phyloP scores from a whole-genome alignment of 1,284 basidiomycete species.

The Fomitopsis pinicola region DNA sequence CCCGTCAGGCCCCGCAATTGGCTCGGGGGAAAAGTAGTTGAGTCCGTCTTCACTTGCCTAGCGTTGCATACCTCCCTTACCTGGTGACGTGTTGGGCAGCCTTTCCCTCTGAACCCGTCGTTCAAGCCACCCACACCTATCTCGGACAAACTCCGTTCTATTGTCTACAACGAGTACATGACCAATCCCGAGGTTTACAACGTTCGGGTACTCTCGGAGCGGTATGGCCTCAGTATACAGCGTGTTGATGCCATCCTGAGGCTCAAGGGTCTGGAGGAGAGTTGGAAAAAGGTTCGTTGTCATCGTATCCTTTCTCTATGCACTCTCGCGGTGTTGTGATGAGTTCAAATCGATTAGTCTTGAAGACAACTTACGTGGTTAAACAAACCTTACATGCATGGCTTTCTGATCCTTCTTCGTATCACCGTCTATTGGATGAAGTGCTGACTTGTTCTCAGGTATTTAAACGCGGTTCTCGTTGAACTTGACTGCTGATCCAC shows the following conservation, averaged over 20 bases:
- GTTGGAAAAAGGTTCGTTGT: slow-evolving; percentile 64
- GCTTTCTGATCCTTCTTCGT: slow-evolving; percentile 37
- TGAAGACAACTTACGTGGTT: slow-evolving; percentile 71
- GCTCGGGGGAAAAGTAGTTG: slow-evolving; percentile 54
- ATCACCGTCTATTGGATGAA: neutral
- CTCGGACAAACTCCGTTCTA: slow-evolving; percentile 52
- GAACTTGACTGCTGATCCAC: neutral
- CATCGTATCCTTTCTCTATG: slow-evolving; percentile 6
- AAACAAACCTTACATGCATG: slow-evolving; percentile 39
- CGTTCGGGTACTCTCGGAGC: slow-evolving; percentile 55
- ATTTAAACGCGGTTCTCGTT: slow-evolving; percentile 7
- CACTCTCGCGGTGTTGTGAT: slow-evolving; percentile 38
- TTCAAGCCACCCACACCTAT: slow-evolving; percentile 77
- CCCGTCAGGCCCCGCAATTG: slow-evolving; percentile 47
- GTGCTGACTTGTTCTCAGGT: slow-evolving; percentile 13
- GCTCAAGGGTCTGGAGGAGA: slow-evolving; percentile 70
- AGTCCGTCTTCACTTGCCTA: slow-evolving; percentile 29
- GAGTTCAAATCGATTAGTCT: slow-evolving; percentile 82
- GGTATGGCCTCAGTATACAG: slow-evolving; percentile 63
- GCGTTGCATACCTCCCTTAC: slow-evolving; percentile 6
- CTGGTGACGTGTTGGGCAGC: slow-evolving; percentile 35
- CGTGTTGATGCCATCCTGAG: slow-evolving; percentile 78
- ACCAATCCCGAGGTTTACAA: slow-evolving; percentile 50
- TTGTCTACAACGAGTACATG: slow-evolving; percentile 57
- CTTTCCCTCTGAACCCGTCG: slow-evolving; percentile 78